Base-by-base conservation (phyloP, 192 early-diverging fungal species). In the Entophlyctis luteolus region DNA sequence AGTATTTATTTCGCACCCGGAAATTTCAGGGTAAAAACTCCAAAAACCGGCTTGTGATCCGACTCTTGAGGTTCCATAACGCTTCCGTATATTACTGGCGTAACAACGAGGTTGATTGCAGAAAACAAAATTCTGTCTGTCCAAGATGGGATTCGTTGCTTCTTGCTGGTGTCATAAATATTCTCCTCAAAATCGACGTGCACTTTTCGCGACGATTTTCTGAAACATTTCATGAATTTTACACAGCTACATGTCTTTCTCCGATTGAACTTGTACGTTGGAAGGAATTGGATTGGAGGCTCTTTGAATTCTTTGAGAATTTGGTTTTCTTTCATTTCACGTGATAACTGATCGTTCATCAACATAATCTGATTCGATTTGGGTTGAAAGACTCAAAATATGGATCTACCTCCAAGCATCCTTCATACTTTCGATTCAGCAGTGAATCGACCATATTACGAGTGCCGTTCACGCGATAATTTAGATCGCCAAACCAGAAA, bases 251-350 rank as follows among this genome's bases (percentile, higher is more conserved):
- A 4, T 1, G 28, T 65, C n/a, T 79, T 84, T 3, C 81, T 80
- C 65, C 80, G 83, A 65, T 99, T 89, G 72, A 93, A 98, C 75
- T 99, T 99, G 87, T 96, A 99, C 1, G 95, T 98, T 0, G 97
- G 97, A 2, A 79, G 86, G 75, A 99, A 99, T 29, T 56, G 69
- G 52, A 95, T 74, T 28, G 82, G 84, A 22, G 4, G 23, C 75
- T 98, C 96, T 49, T 72, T 68, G 60, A 93, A 98, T 49, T 86
- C 79, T 67, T 5, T 83, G 73, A 59, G 98, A 68, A n/a, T 87
- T 10, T 87, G 80, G 54, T 91, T 82, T 3, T 27, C 31, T 22
- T 47, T 53, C 65, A 69, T 72, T 62, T 80, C 77, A 10, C 54
- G 33, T 2, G 63, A 23, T 18, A 85, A 75, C 59, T 85, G 83